These are phyloP conservation scores for Sphaceloma murrayae DNA, from an alignment of 2,329 filamentous ascomycete species.

Conservation along the genomic window DNA sequence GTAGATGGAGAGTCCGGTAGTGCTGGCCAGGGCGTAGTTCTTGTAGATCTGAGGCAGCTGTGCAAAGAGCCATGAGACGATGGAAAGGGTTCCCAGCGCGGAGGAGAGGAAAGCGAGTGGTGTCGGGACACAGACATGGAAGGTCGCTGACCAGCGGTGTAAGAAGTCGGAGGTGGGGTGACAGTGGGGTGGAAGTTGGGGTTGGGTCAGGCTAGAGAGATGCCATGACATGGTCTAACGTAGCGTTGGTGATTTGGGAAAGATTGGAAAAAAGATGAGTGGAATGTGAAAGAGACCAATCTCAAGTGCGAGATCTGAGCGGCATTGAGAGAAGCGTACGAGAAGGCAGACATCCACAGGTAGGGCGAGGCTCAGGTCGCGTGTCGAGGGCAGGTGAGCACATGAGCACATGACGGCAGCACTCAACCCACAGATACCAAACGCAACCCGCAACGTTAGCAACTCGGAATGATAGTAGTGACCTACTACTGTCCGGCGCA, in stretches of 20 bases:
- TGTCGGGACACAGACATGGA: conserved; percentile 55
- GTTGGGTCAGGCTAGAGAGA: conserved; percentile 22
- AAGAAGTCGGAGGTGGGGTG: conserved; percentile 51
- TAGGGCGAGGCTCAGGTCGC: conserved; percentile 5
- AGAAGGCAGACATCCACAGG: conserved; percentile 8
- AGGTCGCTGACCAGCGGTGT: conserved; percentile 46
- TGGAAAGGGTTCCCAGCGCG: conserved; percentile 51
- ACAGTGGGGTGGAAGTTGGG: conserved; percentile 48
- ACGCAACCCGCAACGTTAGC: too few relatives aligned
- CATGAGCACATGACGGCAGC: too few relatives aligned
- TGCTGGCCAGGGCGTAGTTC: conserved; percentile 54
- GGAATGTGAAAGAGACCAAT: background rate
- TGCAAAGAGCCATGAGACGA: conserved; percentile 59
- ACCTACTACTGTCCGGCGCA: background rate
- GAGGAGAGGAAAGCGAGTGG: conserved; percentile 54
- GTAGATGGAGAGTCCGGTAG: conserved; percentile 54
- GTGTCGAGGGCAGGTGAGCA: conserved; percentile 10
- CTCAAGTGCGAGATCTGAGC: background rate
- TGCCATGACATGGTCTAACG: conserved; percentile 27
- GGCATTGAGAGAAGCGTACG: conserved; percentile 10
- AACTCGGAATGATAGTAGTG: too few relatives aligned
- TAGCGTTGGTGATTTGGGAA: too few relatives aligned
- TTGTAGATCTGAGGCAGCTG: conserved; percentile 62
- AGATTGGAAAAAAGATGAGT: background rate
- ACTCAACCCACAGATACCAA: too few relatives aligned